Evolutionary conservation across 2,329 filamentous ascomycete species (phyloP).

Genomic region (Stemphylium lycopersici): DNA sequence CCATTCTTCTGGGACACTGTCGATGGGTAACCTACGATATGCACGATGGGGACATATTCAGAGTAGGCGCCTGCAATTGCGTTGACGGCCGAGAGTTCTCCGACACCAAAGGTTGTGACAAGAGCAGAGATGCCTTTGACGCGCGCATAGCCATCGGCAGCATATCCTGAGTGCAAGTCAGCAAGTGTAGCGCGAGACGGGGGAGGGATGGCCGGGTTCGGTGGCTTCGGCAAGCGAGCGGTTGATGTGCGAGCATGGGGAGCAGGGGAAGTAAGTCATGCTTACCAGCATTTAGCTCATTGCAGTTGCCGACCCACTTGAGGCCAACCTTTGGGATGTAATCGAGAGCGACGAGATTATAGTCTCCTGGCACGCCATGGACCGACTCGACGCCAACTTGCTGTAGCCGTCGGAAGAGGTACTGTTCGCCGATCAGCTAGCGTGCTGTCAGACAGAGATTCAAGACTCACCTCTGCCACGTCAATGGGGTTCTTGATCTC

Average conservation of each 20-base stretch:
- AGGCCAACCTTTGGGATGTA: constrained; percentile 62
- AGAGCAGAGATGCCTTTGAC: constrained; percentile 55
- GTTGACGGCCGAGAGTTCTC: constrained; percentile 56
- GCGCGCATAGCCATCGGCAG: constrained; percentile 55
- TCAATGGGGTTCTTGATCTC: constrained; percentile 57
- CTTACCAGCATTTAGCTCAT: constrained; percentile 64
- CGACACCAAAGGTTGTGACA: constrained; percentile 57
- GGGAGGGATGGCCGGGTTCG: not conserved
- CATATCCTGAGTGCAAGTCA: constrained; percentile 47
- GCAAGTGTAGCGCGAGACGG: not conserved
- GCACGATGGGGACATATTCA: constrained; percentile 55
- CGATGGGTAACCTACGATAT: constrained; percentile 56
- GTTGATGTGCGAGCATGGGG: too few species aligned
- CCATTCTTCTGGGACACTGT: constrained; percentile 50
- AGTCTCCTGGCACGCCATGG: constrained; percentile 56
- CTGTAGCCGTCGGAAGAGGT: constrained; percentile 50
- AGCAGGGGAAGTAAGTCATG: not conserved
- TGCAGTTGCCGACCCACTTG: constrained; percentile 66
- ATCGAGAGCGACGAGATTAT: constrained; percentile 60
- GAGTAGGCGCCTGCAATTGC: constrained; percentile 56
- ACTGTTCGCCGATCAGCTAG: constrained; percentile 29
- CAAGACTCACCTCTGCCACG: constrained; percentile 61
- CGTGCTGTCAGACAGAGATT: not conserved
- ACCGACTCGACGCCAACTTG: constrained; percentile 53
- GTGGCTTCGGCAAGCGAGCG: not conserved